These are phyloP conservation scores for sorghum (Sorghum bicolor) DNA, from an alignment of 176 grass and related monocot genomes.

Conservation along the genomic window Sorghum_bicolor_NCBIv3 NC_012870.2:69008001-69008500, in stretches of 20 bases:
- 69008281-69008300: not conserved
- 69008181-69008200: not conserved
- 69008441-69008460: not conserved
- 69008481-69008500: constrained; percentile 3
- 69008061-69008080: constrained; percentile 1
- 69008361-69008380: too few species aligned
- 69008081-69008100: not conserved
- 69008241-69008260: not conserved
- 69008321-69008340: not conserved
- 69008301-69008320: not conserved
- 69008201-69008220: not conserved
- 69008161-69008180: not conserved
- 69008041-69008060: constrained; percentile 22
- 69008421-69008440: constrained; percentile 18
- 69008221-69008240: not conserved
- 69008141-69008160: not conserved
- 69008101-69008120: constrained; percentile 17
- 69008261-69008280: not conserved
- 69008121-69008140: constrained; percentile 12
- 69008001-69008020: not conserved
- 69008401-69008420: constrained; percentile 25
- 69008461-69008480: constrained; percentile 5
- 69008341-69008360: too few species aligned
- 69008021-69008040: constrained; percentile 9
- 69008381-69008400: too few species aligned